Evolutionary conservation across 2,329 filamentous ascomycete species (phyloP).

Genomic region (Verticillium albo-atrum): DNA sequence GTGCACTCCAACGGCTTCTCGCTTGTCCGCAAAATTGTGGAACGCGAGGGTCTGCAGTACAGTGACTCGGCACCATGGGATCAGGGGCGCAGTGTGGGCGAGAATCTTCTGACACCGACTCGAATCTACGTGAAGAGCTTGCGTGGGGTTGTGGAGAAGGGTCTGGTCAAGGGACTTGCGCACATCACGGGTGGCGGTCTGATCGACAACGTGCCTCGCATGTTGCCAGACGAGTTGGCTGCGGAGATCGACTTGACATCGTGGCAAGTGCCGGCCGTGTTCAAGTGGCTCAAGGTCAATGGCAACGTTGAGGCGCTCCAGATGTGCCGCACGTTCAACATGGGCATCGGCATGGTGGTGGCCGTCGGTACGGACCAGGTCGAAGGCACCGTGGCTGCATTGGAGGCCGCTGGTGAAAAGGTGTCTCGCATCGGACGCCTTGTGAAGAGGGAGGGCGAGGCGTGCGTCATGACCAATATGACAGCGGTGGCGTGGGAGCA

Average conservation of each 20-base stretch:
- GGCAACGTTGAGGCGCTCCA: conserved; percentile 71
- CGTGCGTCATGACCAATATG: neutral
- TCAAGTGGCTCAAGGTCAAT: conserved; percentile 76
- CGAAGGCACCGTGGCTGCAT: conserved; percentile 51
- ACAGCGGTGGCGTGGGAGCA: neutral
- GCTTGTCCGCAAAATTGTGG: conserved; percentile 85
- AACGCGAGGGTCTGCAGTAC: conserved; percentile 67
- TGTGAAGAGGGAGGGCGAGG: conserved; percentile 49
- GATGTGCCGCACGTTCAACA: conserved; percentile 93
- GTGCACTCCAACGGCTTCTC: conserved; percentile 98
- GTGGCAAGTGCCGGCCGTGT: conserved; percentile 75
- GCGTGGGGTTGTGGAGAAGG: conserved; percentile 58
- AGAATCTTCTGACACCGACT: conserved; percentile 80
- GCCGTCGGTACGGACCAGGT: conserved; percentile 67
- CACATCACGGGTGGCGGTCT: conserved; percentile 97
- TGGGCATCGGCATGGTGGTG: conserved; percentile 88
- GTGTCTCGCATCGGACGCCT: conserved; percentile 75
- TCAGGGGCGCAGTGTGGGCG: conserved; percentile 57
- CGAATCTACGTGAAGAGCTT: conserved; percentile 87
- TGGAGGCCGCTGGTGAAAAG: conserved; percentile 68
- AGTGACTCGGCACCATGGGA: conserved; percentile 75
- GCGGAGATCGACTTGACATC: conserved; percentile 74
- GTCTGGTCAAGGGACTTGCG: conserved; percentile 82
- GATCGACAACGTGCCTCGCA: conserved; percentile 89
- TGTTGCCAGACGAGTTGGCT: conserved; percentile 74